These are phyloP conservation scores for Sporothrix variecibatus DNA, from an alignment of 2,329 filamentous ascomycete genomes.

Conservation along the genomic window DNA sequence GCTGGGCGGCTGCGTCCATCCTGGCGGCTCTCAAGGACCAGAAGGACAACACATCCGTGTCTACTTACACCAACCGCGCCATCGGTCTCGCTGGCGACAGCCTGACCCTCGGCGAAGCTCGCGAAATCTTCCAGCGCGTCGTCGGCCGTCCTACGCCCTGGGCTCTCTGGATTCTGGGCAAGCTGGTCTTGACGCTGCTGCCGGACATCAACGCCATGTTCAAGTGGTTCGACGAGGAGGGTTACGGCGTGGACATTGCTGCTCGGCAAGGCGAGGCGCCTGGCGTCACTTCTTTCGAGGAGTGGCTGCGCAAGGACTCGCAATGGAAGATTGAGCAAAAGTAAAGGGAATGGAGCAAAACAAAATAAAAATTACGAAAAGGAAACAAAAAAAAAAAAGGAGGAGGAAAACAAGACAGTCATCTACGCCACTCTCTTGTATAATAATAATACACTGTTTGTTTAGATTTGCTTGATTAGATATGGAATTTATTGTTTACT, in stretches of 20 bases:
- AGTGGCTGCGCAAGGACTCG: conserved; percentile 43
- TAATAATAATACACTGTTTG: neutral
- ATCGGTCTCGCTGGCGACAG: conserved; percentile 41
- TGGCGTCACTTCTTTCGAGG: conserved; percentile 40
- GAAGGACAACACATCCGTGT: conserved; percentile 32
- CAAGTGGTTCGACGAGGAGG: conserved; percentile 42
- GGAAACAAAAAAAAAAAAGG: neutral
- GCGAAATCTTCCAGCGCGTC: conserved; percentile 35
- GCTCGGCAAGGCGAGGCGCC: conserved; percentile 37
- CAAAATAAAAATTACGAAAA: neutral
- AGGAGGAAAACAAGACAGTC: neutral
- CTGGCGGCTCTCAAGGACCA: conserved; percentile 28
- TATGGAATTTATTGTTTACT: neutral
- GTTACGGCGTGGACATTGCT: conserved; percentile 44
- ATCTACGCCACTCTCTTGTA: conserved; percentile 1
- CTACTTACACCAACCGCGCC: conserved; percentile 38
- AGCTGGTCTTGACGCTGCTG: conserved; percentile 36
- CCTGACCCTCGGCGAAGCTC: conserved; percentile 39
- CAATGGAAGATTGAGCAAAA: conserved; percentile 31
- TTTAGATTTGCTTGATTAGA: neutral
- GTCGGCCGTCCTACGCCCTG: conserved; percentile 37
- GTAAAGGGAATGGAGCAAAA: no score
- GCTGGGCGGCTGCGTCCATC: conserved; percentile 40
- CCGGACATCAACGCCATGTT: conserved; percentile 42
- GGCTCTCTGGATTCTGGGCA: conserved; percentile 38